A percentile compares a stretch with the other conserved stretches of the same genome.
These are phyloP conservation scores for Phytophthora capsici DNA, from an alignment of 352 stramenopile genomes.

Conservation along the genomic window DNA sequence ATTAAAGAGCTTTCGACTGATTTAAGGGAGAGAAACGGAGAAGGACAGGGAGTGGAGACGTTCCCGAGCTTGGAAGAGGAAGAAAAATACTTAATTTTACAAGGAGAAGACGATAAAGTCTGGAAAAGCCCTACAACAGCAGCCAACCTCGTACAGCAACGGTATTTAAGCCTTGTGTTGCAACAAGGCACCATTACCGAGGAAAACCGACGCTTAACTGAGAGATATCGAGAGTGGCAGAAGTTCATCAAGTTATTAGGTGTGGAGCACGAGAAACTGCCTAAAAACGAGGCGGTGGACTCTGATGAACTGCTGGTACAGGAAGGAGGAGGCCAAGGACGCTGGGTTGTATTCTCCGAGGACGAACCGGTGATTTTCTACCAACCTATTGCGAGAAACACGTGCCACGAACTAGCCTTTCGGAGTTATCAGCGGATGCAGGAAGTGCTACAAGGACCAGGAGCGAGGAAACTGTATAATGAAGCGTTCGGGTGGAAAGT, in stretches of 20 bases:
- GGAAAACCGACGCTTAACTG: conserved; percentile 33
- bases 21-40: background rate
- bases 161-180: conserved; percentile 39
- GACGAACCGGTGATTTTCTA: conserved; percentile 38
- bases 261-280: conserved; percentile 28
- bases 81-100: background rate
- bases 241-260: conserved; percentile 31
- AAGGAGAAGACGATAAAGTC: background rate
- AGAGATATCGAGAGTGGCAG: conserved; percentile 32
- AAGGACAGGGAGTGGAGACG: conserved; percentile 14
- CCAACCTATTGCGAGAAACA: conserved; percentile 27
- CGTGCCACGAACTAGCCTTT: conserved; percentile 34
- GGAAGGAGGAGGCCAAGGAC: conserved; percentile 16
- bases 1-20: conserved; percentile 21
- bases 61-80: conserved; percentile 15
- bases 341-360: conserved; percentile 32
- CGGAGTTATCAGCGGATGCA: conserved; percentile 31
- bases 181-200: conserved; percentile 35
- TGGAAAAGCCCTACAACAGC: conserved; percentile 23
- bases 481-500: conserved; percentile 46
- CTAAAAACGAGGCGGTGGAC: conserved; percentile 1
- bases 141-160: conserved; percentile 26
- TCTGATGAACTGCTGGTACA: conserved; percentile 21
- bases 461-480: conserved; percentile 31
- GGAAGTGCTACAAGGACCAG: conserved; percentile 24